Evolutionary conservation across 306 rosid genomes (phyloP).

Genomic region (Neltuma alba): DNA sequence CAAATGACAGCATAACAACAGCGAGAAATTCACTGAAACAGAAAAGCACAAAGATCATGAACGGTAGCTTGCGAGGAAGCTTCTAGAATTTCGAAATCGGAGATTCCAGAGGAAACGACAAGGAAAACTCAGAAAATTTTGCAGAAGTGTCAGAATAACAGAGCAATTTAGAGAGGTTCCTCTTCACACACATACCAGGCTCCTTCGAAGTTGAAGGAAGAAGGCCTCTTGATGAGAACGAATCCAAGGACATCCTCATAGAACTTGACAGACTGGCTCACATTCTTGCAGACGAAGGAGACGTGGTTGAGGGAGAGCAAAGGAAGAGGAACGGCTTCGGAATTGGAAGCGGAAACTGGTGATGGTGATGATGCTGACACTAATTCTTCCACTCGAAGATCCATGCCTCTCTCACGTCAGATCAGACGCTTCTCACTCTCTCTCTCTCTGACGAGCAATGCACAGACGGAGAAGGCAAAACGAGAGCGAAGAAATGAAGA

Average conservation of each 20-base stretch:
- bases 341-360: neutral
- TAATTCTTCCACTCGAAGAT: neutral
- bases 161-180: neutral
- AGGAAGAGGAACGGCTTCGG: slow-evolving; percentile 45
- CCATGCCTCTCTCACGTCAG: neutral
- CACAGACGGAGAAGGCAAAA: neutral
- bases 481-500: neutral
- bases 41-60: neutral
- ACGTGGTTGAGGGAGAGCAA: slow-evolving; percentile 63
- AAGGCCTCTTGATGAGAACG: slow-evolving; percentile 65
- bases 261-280: slow-evolving; percentile 54
- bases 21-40: neutral
- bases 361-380: neutral
- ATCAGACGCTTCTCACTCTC: neutral
- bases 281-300: slow-evolving; percentile 60
- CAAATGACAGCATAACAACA: neutral
- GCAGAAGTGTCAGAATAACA: neutral
- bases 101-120: neutral
- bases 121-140: neutral
- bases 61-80: neutral
- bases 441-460: neutral
- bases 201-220: slow-evolving; percentile 71
- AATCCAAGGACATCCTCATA: slow-evolving; percentile 62
- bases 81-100: neutral
- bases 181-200: slow-evolving; percentile 52